Conservation (phyloP, 495 filamentous ascomycete species). For the Aspergillus panamensis region DNA sequence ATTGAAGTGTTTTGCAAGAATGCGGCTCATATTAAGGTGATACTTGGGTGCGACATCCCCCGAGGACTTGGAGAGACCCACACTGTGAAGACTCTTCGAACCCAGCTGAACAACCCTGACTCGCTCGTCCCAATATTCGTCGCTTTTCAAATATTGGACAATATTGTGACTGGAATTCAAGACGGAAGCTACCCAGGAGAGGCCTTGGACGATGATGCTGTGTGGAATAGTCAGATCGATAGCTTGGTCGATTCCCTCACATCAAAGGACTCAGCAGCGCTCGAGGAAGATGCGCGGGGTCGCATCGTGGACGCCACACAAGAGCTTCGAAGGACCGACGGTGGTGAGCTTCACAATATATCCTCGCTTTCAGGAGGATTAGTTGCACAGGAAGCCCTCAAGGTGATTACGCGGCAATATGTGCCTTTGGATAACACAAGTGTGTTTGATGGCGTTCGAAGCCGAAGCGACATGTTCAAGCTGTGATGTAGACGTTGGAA, state of each 20-base stretch:
- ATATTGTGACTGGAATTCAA: constrained; percentile 44
- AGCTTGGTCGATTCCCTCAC: constrained; percentile 39
- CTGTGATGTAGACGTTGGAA: constrained; percentile 25
- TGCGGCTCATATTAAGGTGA: constrained; percentile 86
- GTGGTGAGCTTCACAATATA: constrained; percentile 91
- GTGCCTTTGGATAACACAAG: constrained; percentile 91
- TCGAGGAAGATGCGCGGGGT: constrained; percentile 34
- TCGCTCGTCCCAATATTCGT: constrained; percentile 78
- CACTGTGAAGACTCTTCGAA: constrained; percentile 34
- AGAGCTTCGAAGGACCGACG: constrained; percentile 71
- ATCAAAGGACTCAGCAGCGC: constrained; percentile 46
- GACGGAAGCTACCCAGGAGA: constrained; percentile 18
- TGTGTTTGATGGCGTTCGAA: constrained; percentile 84
- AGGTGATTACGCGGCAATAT: constrained; percentile 95
- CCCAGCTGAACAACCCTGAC: constrained; percentile 37
- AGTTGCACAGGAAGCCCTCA: constrained; percentile 93
- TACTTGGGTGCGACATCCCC: constrained; percentile 58
- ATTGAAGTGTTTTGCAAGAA: constrained; percentile 96
- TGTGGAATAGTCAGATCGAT: constrained; percentile 44
- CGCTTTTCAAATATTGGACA: constrained; percentile 64
- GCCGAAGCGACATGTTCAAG: constrained; percentile 65
- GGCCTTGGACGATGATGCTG: constrained; percentile 35
- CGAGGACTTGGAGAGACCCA: constrained; percentile 38
- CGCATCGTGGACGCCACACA: constrained; percentile 52
- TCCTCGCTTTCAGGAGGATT: constrained; percentile 87